Base-by-base conservation (phyloP, 148 eudicot genomes). In the Polygonum aviculare region DNA sequence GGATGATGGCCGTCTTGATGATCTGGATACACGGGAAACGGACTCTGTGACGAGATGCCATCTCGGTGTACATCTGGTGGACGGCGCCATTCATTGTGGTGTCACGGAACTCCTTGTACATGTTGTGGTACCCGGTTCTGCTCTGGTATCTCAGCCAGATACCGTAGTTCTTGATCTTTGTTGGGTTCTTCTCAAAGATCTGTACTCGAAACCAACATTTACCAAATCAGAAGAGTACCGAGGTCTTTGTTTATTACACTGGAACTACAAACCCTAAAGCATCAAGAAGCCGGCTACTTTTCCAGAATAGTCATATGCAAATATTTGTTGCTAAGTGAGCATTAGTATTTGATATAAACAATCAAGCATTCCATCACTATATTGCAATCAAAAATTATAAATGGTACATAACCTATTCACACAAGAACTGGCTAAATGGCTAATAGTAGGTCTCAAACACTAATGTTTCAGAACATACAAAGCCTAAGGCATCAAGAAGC, bases 31-130 rank as follows among this genome's bases (percentile, higher is more conserved):
- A 90, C 36, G 92, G 95, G 15, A 26, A 36, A 15, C 97, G 84
- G 21, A 92, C 95, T 69, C 95, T 81, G 85, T 93, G 97, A 35
- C 96, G 95, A n/a, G 95, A 90, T 69, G 93, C 97, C 95, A 92
- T 90, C 83, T 90, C 95, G 7, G 86, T 87, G 88, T 90, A 89
- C 97, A 92, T 90, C 63, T 92, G 95, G 78, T 88, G 95, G 50
- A 92, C 89, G 18, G 77, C 94, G 44, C 95, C 97, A 2, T 90
- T 92, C 83, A 88, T 26, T 7, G 97, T 92, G 54, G 95, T 90
- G 22, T 92, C 93, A 35, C 97, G 86, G 83, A 82, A 92, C 76
- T 92, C 97, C 87, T 92, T 92, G 93, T 92, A 92, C 97, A 92
- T 92, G 79, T 92, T 92, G 79, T 92, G 97, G 70, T 92, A 92